A percentile compares a stretch with the other conserved stretches of the same genome.
phyloP scores from a whole-genome alignment of 352 stramenopile genomes.

The Phytophthora hybrid region DNA sequence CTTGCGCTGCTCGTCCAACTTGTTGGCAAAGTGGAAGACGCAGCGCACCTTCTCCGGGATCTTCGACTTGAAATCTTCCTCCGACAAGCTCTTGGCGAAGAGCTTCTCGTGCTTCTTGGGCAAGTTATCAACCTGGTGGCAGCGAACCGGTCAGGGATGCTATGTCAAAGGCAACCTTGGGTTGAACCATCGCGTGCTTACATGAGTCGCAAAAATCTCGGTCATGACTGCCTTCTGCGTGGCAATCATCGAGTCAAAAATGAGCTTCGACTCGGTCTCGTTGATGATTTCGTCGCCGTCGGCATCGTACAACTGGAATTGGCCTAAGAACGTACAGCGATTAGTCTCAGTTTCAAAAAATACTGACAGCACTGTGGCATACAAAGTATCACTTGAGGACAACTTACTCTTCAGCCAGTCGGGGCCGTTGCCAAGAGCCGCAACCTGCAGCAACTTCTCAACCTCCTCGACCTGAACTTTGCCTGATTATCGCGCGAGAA shows the following conservation, averaged over 20 bases:
- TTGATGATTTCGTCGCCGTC: constrained; percentile 64
- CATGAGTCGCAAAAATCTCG: constrained; percentile 72
- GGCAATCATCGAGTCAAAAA: constrained; percentile 68
- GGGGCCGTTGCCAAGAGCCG: constrained; percentile 43
- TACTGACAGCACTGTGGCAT: neutral
- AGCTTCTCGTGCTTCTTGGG: constrained; percentile 71
- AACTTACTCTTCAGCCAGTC: constrained; percentile 59
- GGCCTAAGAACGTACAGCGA: constrained; percentile 39
- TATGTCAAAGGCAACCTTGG: neutral
- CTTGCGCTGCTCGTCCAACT: constrained; percentile 64
- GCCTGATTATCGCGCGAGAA: constrained; percentile 26
- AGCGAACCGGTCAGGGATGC: neutral
- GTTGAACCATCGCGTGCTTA: constrained; percentile 23
- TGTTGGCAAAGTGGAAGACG: constrained; percentile 76
- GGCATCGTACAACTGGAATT: constrained; percentile 69
- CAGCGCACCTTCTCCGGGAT: constrained; percentile 80
- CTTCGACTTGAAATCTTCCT: constrained; percentile 78
- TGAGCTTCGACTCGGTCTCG: constrained; percentile 61
- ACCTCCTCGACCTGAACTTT: constrained; percentile 56
- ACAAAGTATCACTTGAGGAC: neutral
- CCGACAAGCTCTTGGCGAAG: constrained; percentile 54
- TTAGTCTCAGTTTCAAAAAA: constrained; percentile 21
- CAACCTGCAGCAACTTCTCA: constrained; percentile 49
- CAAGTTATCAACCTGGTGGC: constrained; percentile 57
- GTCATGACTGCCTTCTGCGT: constrained; percentile 64